Conservation (phyloP, 768 basidiomycete species). For the Pulveroboletus sp. region DNA sequence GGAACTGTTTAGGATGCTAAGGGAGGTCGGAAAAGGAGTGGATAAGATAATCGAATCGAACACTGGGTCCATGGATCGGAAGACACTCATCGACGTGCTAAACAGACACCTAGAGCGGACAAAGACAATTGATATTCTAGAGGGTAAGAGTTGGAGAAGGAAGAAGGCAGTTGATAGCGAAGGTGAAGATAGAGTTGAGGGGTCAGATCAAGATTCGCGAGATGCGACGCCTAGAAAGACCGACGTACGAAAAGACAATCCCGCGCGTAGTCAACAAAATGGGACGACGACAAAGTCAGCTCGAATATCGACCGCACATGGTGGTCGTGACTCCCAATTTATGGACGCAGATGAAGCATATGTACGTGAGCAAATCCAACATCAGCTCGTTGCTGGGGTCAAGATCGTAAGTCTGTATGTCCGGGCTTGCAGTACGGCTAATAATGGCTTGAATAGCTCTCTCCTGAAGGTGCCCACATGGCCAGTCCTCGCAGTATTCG, state of each 20-base stretch:
- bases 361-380: slow-evolving; percentile 84
- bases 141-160: slow-evolving; percentile 54
- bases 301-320: slow-evolving; percentile 41
- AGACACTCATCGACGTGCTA: slow-evolving; percentile 73
- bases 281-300: slow-evolving; percentile 24
- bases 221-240: slow-evolving; percentile 60
- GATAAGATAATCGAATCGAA: slow-evolving; percentile 70
- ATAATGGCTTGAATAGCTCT: slow-evolving; percentile 45
- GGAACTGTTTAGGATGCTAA: slow-evolving; percentile 93
- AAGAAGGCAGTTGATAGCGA: slow-evolving; percentile 31
- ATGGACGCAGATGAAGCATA: slow-evolving; percentile 86
- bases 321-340: slow-evolving; percentile 73
- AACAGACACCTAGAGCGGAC: slow-evolving; percentile 81
- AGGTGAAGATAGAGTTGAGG: slow-evolving; percentile 34
- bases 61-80: slow-evolving; percentile 67
- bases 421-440: slow-evolving; percentile 6
- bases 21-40: slow-evolving; percentile 75
- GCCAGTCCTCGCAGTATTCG: slow-evolving; percentile 69
- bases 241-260: slow-evolving; percentile 39
- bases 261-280: slow-evolving; percentile 30
- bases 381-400: slow-evolving; percentile 74
- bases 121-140: slow-evolving; percentile 82
- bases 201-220: slow-evolving; percentile 46
- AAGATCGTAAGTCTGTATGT: slow-evolving; percentile 51
- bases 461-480: slow-evolving; percentile 54